phyloP scores from a whole-genome alignment of 2,329 filamentous ascomycete species.

The Cercospora nicotianae region DNA sequence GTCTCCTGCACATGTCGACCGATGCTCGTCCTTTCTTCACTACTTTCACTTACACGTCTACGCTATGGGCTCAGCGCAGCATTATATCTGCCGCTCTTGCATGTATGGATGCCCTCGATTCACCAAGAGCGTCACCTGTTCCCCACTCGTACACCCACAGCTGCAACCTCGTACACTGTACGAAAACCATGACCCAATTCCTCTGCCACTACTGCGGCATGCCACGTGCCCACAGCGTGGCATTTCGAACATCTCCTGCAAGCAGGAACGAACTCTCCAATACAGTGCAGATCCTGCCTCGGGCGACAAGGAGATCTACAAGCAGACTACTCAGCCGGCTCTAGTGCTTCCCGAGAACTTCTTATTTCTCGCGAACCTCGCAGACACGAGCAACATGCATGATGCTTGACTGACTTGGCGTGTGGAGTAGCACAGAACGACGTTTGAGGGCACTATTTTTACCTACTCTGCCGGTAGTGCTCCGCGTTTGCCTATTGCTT shows the following conservation, averaged over 20 bases:
- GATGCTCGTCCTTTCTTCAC: background rate
- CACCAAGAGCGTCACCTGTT: background rate
- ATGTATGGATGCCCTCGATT: background rate
- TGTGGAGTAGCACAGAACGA: background rate
- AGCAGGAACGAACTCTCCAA: background rate
- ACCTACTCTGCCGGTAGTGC: background rate
- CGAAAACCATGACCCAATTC: no score
- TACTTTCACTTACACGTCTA: background rate
- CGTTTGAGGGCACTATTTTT: background rate
- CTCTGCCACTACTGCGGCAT: background rate
- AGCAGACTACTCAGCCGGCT: background rate
- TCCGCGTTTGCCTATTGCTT: background rate
- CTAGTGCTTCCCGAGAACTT: background rate
- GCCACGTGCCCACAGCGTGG: background rate
- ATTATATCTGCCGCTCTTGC: background rate
- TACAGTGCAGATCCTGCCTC: background rate
- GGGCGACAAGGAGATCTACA: background rate
- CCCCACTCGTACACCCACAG: background rate
- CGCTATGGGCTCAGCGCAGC: background rate
- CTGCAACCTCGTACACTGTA: background rate
- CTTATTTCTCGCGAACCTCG: background rate
- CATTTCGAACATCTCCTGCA: background rate
- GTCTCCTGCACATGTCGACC: background rate
- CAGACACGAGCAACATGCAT: background rate
- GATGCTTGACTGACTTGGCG: background rate